Evolutionary conservation across 768 basidiomycete genomes (phyloP).

Genomic region (Boletus subparvulus): DNA sequence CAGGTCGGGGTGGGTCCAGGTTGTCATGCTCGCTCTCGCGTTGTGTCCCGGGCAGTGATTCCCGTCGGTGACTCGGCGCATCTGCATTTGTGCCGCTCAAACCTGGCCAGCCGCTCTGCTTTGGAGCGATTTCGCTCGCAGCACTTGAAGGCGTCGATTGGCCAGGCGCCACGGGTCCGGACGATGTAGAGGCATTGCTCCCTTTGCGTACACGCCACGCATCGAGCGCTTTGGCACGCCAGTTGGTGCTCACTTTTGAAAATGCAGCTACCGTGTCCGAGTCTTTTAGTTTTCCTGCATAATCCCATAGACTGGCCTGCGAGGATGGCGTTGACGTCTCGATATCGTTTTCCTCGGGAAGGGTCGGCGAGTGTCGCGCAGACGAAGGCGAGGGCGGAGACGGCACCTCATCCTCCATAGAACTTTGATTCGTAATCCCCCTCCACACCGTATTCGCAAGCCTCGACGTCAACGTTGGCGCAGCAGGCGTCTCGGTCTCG

Average conservation of each 20-base stretch:
- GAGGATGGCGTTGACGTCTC: slow-evolving; percentile 21
- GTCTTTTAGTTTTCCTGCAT: slow-evolving; percentile 71
- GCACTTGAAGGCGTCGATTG: slow-evolving; percentile 20
- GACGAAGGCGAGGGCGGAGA: slow-evolving; percentile 41
- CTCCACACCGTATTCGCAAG: slow-evolving; percentile 69
- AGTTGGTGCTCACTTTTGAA: slow-evolving; percentile 74
- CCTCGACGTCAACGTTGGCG: slow-evolving; percentile 46
- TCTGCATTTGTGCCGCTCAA: not conserved
- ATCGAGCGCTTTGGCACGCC: slow-evolving; percentile 58
- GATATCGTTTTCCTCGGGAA: slow-evolving; percentile 15
- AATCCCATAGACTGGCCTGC: slow-evolving; percentile 56
- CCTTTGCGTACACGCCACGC: slow-evolving; percentile 29
- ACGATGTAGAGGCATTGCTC: slow-evolving; percentile 5
- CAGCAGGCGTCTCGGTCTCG: slow-evolving; percentile 43
- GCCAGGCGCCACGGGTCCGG: slow-evolving; percentile 1
- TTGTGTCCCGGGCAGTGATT: slow-evolving; percentile 42
- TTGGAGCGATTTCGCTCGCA: slow-evolving; percentile 21
- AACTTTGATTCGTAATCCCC: slow-evolving; percentile 72
- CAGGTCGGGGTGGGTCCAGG: slow-evolving; percentile 53
- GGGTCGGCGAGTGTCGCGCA: slow-evolving; percentile 26
- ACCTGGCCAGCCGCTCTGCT: slow-evolving; percentile 15
- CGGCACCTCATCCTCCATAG: slow-evolving; percentile 61
- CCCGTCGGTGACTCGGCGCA: slow-evolving; percentile 29
- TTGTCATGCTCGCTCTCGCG: slow-evolving; percentile 38
- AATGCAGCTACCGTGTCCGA: slow-evolving; percentile 70